These are phyloP conservation scores for Fistulina hepatica DNA, from an alignment of 1,284 basidiomycete species.

Conservation along the genomic window DNA sequence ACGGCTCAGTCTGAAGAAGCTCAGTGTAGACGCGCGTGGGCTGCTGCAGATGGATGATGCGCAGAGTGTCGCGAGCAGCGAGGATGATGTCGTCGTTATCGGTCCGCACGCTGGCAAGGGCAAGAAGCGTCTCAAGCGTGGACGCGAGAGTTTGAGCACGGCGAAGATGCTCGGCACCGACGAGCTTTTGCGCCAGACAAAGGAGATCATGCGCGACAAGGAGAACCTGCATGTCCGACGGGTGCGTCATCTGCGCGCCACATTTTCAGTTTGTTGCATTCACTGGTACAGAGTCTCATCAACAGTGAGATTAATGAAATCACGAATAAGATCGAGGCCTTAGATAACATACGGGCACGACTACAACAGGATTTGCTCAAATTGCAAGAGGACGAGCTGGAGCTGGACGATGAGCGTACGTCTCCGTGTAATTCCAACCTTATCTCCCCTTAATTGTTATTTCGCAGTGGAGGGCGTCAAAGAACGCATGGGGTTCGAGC, in stretches of 20 bases:
- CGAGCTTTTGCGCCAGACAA: conserved; percentile 70
- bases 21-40: conserved; percentile 70
- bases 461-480: conserved; percentile 73
- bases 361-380: conserved; percentile 79
- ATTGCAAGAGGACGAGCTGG: conserved; percentile 90
- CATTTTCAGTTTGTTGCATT: conserved; percentile 11
- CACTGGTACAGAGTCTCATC: conserved; percentile 53
- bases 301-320: conserved; percentile 82
- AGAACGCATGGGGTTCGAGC: conserved; percentile 68
- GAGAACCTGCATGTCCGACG: conserved; percentile 80
- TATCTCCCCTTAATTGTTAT: conserved; percentile 6
- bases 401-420: conserved; percentile 88
- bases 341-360: conserved; percentile 74
- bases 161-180: conserved; percentile 68
- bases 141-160: conserved; percentile 58
- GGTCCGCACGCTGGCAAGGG: conserved; percentile 31
- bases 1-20: conserved; percentile 64
- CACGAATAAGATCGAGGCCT: conserved; percentile 75
- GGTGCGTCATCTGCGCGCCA: conserved; percentile 36
- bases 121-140: conserved; percentile 41
- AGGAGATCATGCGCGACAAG: conserved; percentile 81
- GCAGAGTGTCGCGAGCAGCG: conserved; percentile 48
- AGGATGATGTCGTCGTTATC: conserved; percentile 56
- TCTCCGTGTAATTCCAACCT: conserved; percentile 12
- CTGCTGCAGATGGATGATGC: conserved; percentile 51